These are phyloP conservation scores for Plectranthus barbatus DNA, from an alignment of 257 asterid species.

Conservation along the genomic window DNA sequence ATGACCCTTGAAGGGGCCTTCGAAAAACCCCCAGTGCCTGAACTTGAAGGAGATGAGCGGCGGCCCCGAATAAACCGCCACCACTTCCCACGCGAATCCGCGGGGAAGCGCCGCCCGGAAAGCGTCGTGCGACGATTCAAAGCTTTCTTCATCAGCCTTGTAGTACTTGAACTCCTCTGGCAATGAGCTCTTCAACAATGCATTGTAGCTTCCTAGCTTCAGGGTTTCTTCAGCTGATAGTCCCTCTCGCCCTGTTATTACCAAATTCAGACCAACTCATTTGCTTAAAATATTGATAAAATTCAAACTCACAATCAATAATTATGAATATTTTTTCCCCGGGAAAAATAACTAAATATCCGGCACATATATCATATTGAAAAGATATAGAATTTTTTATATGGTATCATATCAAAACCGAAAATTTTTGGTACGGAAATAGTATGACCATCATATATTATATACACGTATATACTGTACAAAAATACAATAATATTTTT, in stretches of 20 bases:
- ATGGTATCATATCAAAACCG: no score
- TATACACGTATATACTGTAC: no score
- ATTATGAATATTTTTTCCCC: no score
- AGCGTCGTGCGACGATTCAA: conserved; percentile 67
- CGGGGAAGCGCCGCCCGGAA: conserved; percentile 72
- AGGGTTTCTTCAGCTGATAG: conserved; percentile 65
- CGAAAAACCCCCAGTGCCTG: conserved; percentile 92
- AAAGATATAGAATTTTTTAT: no score
- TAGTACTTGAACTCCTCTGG: conserved; percentile 67
- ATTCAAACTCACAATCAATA: no score
- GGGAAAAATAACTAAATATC: no score
- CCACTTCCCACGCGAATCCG: conserved; percentile 87
- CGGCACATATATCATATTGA: no score
- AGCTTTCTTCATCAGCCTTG: conserved; percentile 77
- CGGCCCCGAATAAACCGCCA: conserved; percentile 63
- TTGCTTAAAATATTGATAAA: no score
- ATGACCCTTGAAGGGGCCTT: conserved; percentile 75
- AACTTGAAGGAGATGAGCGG: conserved; percentile 67
- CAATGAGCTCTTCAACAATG: conserved; percentile 67
- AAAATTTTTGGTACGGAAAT: no score
- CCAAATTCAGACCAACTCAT: background rate
- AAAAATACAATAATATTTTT: no score
- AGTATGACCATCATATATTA: no score
- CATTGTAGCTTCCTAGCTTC: conserved; percentile 68
- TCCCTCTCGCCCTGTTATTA: conserved; percentile 51